These are phyloP conservation scores for Hypoxylon fuscum DNA, from an alignment of 495 filamentous ascomycete species.

Conservation along the genomic window DNA sequence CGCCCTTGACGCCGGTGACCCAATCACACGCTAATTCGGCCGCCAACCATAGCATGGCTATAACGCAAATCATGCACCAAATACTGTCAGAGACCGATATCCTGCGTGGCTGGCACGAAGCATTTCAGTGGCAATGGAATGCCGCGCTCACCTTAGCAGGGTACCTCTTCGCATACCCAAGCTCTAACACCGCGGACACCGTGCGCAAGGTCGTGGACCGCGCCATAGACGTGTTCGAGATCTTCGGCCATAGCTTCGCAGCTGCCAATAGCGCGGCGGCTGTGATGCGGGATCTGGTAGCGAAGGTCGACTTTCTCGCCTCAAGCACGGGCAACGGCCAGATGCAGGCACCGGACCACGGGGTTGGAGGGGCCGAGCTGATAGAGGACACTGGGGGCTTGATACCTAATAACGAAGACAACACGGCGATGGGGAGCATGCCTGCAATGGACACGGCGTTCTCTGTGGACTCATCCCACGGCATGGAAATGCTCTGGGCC, in stretches of 20 bases:
- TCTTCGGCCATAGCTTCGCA: slow-evolving; percentile 54
- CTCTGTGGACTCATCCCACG: neutral
- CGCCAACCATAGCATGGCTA: slow-evolving; percentile 54
- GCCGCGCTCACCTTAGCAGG: slow-evolving; percentile 55
- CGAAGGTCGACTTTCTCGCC: slow-evolving; percentile 30
- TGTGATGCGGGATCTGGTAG: slow-evolving; percentile 43
- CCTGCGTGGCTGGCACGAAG: slow-evolving; percentile 55
- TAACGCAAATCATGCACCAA: slow-evolving; percentile 58
- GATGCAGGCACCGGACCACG: neutral
- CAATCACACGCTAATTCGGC: slow-evolving; percentile 48
- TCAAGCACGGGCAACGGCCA: too few relatives aligned
- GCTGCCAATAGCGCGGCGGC: slow-evolving; percentile 53
- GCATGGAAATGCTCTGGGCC: neutral
- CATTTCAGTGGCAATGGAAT: slow-evolving; percentile 55
- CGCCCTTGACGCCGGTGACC: slow-evolving; percentile 13
- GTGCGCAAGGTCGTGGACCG: slow-evolving; percentile 53
- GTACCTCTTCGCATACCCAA: slow-evolving; percentile 53
- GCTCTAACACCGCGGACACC: slow-evolving; percentile 26
- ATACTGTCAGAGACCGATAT: slow-evolving; percentile 50
- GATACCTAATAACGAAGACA: neutral
- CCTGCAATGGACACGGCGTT: neutral
- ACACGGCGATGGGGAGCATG: neutral
- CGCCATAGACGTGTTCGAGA: slow-evolving; percentile 56
- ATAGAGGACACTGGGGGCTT: neutral
- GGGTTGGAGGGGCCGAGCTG: too few relatives aligned